Evolutionary conservation across 495 filamentous ascomycete genomes (phyloP), one percentile per base, ranked within the genome.

Genomic region (Staphylotrichum longicolle): DNA sequence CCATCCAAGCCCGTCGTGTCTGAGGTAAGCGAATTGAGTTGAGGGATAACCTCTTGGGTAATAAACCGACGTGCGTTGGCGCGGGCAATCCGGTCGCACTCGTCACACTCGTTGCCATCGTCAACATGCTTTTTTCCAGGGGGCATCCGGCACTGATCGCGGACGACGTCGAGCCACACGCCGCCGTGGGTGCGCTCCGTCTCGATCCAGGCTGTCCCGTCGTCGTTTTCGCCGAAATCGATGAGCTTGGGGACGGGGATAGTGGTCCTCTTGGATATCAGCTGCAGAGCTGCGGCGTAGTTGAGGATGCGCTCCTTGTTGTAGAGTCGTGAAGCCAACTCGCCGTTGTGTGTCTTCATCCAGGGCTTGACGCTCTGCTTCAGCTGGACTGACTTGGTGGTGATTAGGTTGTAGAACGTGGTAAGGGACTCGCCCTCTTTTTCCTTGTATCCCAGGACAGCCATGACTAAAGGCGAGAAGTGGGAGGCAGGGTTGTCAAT

Each of bases 81-180:
- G 2, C 32, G 14, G 32, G 48, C 48, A 32, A 50, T 50, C 30
- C 48, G 48, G 48, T 50, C 48, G 30, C 48, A 50, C 48, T 50
- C 48, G 32, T 34, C 48, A 12, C 48, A 50, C 48, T 50, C 48
- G 48, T 6, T 12, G 46, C 46, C 46, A 9, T 50, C 48, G 2
- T 14, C 48, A 9, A 50, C 48, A 9, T 50, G 48, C 48, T 35
- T 3, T 15, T 50, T 50, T 2, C 48, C 48, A 5, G 48, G 4
- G 11, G 48, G 48, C 48, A 50, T 50, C 32, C 48, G 48, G 48
- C 48, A 50, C 4, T n/a, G 30, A 14, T 50, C 48, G 2, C 32
- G 2, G 4, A 50, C 48, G 32, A 50, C 30, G 48, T 34, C 30
- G 10, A 50, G 48, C 48, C 48, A 50, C 10, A 50, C 12, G 48